Conservation (phyloP, 768 basidiomycete species). For the Termitomyces sp. region DNA sequence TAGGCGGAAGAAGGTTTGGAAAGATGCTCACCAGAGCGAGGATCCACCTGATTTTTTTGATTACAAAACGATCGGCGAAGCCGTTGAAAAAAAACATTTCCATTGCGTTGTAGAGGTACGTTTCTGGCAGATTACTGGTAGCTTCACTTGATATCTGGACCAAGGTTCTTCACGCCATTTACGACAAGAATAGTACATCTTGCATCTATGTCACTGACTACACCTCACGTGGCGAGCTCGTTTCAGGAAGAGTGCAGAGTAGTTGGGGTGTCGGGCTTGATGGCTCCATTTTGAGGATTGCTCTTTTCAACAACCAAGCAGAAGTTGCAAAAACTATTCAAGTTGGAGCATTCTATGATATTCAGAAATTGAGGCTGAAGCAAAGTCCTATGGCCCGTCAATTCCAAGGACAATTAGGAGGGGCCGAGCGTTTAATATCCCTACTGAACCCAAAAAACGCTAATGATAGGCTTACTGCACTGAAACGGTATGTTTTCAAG, state of each 20-base stretch:
- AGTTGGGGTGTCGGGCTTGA: conserved; percentile 41
- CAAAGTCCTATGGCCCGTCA: conserved; percentile 20
- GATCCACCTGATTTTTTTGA: conserved; percentile 27
- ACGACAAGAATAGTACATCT: conserved; percentile 24
- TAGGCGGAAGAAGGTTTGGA: conserved; percentile 49
- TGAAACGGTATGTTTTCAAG: conserved; percentile 31
- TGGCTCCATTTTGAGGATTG: conserved; percentile 45
- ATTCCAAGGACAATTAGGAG: conserved; percentile 42
- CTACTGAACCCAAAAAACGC: conserved; percentile 29
- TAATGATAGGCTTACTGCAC: conserved; percentile 30
- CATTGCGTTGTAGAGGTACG: conserved; percentile 56
- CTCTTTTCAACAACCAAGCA: conserved; percentile 42
- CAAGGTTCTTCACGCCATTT: conserved; percentile 42
- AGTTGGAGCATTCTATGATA: conserved; percentile 36
- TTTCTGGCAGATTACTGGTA: not conserved
- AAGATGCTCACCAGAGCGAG: conserved; percentile 18
- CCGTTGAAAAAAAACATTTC: conserved; percentile 35
- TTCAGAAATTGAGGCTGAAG: conserved; percentile 49
- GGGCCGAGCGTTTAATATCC: conserved; percentile 37
- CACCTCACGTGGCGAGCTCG: conserved; percentile 41
- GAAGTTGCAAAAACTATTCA: conserved; percentile 30
- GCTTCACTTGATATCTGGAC: not conserved
- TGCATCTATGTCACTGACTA: conserved; percentile 64
- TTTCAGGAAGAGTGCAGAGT: conserved; percentile 20
- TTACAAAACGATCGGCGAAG: conserved; percentile 44